Conservation (phyloP, 2,329 filamentous ascomycete genomes). For the Sporothrix euskadiensis region DNA sequence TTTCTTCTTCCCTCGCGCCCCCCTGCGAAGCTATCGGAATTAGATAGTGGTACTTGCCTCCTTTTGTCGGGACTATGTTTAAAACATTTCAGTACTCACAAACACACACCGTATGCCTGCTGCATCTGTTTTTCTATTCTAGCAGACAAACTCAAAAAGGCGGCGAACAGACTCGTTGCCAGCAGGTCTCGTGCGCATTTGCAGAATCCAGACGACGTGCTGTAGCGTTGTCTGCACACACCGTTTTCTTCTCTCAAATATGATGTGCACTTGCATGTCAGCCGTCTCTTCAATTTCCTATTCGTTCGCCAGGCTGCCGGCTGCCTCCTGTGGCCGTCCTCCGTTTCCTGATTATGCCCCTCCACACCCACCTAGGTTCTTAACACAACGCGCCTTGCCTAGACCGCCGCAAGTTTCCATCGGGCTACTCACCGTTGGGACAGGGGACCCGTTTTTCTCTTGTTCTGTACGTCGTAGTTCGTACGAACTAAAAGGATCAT, state of each 20-base stretch:
- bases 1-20: neutral
- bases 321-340: neutral
- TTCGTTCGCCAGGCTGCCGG: constrained; percentile 4
- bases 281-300: neutral
- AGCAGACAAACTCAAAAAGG: neutral
- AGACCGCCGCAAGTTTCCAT: constrained; percentile 8
- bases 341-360: constrained; percentile 4
- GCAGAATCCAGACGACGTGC: neutral
- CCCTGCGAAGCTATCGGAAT: constrained; percentile 4
- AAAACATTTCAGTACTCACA: neutral
- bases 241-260: neutral
- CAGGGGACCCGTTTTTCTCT: constrained; percentile 8
- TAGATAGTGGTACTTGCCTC: constrained; percentile 8
- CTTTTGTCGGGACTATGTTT: neutral
- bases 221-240: neutral
- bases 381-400: constrained; percentile 9
- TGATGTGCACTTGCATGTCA: too few relatives aligned
- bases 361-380: neutral
- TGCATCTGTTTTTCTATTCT: neutral
- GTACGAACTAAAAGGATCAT: neutral
- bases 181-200: constrained; percentile 19
- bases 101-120: neutral
- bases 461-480: neutral
- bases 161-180: neutral
- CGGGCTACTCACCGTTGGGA: neutral